Evolutionary conservation across 2,329 filamentous ascomycete species (phyloP).

Genomic region (Verticillium tricorpus): DNA sequence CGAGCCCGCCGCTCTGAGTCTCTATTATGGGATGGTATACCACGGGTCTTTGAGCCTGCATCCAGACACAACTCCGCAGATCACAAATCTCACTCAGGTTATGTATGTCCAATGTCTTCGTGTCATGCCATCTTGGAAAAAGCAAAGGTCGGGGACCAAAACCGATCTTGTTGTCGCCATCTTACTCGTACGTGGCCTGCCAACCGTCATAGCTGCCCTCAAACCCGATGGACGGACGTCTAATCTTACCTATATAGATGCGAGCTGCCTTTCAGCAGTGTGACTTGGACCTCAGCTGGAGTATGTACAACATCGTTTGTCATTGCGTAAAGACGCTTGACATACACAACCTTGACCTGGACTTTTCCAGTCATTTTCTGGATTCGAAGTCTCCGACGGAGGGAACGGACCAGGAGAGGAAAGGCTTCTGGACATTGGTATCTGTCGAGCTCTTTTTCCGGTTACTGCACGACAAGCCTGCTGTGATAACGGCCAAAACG

Average conservation of each 20-base stretch:
- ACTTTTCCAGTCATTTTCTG: neutral
- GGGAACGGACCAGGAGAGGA: conserved; percentile 12
- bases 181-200: neutral
- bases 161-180: neutral
- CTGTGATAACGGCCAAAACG: neutral
- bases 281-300: conserved; percentile 4
- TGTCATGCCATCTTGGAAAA: neutral
- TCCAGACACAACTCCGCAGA: neutral
- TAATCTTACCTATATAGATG: conserved; percentile 12
- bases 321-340: neutral
- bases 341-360: neutral
- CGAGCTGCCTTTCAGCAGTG: conserved; percentile 24
- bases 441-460: neutral
- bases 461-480: neutral
- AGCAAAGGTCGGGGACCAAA: neutral
- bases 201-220: fast-evolving
- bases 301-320: neutral
- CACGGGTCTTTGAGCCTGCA: neutral
- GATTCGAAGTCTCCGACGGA: neutral
- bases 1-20: neutral
- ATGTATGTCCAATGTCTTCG: neutral
- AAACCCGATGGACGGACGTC: neutral
- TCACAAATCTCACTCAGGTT: neutral
- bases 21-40: neutral
- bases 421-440: neutral